Evolutionary conservation across 1,284 basidiomycete genomes (phyloP).

Genomic region (Cutaneotrichosporon sp.): DNA sequence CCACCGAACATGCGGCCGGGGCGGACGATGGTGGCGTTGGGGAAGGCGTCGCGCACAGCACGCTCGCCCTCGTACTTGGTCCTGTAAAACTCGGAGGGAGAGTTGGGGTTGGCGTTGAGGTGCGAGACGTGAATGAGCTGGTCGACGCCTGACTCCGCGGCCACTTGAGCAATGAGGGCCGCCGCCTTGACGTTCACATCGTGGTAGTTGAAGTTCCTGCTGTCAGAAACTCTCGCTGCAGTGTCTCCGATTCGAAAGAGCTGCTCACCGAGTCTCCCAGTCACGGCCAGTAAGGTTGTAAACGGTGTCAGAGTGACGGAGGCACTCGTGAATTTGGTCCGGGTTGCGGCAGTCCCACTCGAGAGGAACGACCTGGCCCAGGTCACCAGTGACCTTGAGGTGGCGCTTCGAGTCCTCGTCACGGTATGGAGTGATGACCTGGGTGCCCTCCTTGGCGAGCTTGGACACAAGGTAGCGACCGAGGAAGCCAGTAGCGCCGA

Average conservation of each 20-base stretch:
- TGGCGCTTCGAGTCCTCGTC: slow-evolving; percentile 92
- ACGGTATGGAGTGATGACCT: slow-evolving; percentile 92
- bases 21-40: slow-evolving; percentile 81
- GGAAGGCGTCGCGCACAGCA: slow-evolving; percentile 77
- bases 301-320: slow-evolving; percentile 95
- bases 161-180: slow-evolving; percentile 72
- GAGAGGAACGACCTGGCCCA: slow-evolving; percentile 94
- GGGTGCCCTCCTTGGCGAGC: slow-evolving; percentile 88
- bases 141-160: slow-evolving; percentile 69
- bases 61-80: slow-evolving; percentile 89
- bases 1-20: slow-evolving; percentile 83
- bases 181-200: slow-evolving; percentile 57
- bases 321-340: slow-evolving; percentile 84
- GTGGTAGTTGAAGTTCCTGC: slow-evolving; percentile 77
- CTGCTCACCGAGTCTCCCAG: slow-evolving; percentile 78
- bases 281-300: slow-evolving; percentile 88
- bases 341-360: slow-evolving; percentile 92
- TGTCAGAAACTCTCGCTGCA: background rate
- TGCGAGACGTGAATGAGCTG: slow-evolving; percentile 94
- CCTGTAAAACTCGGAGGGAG: slow-evolving; percentile 76
- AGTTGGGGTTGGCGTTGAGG: slow-evolving; percentile 78
- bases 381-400: slow-evolving; percentile 88
- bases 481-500: slow-evolving; percentile 93
- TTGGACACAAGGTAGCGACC: slow-evolving; percentile 92
- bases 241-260: no score